Evolutionary conservation across 2,329 filamentous ascomycete genomes (phyloP).

Genomic region (Sclerotinia subarctica): DNA sequence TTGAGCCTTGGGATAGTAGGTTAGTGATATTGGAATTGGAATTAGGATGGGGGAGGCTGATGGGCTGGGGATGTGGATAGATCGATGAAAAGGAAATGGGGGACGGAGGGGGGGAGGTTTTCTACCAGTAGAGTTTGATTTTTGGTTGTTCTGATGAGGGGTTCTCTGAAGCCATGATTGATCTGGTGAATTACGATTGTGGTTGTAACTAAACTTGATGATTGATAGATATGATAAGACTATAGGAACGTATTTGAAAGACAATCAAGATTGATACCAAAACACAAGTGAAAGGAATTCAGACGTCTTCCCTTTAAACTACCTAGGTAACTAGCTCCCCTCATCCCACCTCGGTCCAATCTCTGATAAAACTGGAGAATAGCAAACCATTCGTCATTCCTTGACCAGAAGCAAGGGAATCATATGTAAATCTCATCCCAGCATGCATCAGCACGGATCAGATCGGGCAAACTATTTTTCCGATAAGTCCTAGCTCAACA

Average conservation of each 20-base stretch:
- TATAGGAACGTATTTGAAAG: not conserved
- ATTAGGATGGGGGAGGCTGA: constrained; percentile 23
- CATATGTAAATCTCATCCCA: not conserved
- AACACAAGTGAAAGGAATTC: not conserved
- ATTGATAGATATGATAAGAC: not conserved
- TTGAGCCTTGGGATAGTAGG: constrained; percentile 32
- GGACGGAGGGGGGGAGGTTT: not conserved
- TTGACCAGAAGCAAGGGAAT: not conserved
- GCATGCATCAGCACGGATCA: not conserved
- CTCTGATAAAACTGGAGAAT: constrained; percentile 2
- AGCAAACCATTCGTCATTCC: not conserved
- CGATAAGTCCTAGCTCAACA: constrained; percentile 9
- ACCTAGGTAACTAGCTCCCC: not conserved
- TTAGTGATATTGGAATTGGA: constrained; percentile 5
- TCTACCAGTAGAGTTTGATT: constrained; percentile 55
- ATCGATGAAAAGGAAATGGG: constrained; percentile 34
- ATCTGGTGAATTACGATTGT: not conserved
- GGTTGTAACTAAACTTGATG: not conserved
- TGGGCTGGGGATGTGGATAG: constrained; percentile 43
- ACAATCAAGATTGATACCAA: not conserved
- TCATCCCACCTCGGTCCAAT: not conserved
- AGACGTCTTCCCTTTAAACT: not conserved
- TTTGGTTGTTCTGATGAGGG: constrained; percentile 41
- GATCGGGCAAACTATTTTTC: constrained; percentile 8
- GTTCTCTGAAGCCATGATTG: constrained; percentile 12